A percentile compares a stretch with the other conserved stretches of the same genome.
Conservation (phyloP, 495 filamentous ascomycete species). For the Penicillium subrubescens region DNA sequence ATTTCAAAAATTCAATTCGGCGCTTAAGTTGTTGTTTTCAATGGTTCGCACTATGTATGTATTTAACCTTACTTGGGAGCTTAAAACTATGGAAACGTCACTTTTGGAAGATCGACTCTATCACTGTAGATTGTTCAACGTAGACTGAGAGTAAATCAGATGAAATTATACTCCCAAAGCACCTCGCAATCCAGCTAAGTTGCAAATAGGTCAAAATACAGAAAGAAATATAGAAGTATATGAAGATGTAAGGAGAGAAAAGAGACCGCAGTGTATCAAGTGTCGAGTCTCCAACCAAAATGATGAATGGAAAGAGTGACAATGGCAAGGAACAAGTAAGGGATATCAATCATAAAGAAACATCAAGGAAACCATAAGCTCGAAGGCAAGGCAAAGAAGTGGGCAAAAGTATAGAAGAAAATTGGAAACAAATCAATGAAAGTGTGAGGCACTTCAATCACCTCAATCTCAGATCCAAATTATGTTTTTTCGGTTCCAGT, state of each 20-base stretch:
- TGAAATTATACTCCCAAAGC: background rate
- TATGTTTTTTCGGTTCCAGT: constrained; percentile 41
- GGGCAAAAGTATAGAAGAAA: background rate
- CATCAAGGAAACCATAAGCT: constrained; percentile 11
- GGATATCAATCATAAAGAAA: constrained; percentile 34
- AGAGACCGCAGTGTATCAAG: background rate
- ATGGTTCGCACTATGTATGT: too few relatives aligned
- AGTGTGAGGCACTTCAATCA: background rate
- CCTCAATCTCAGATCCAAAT: constrained; percentile 6
- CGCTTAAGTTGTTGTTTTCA: too few relatives aligned
- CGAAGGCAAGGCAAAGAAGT: constrained; percentile 5
- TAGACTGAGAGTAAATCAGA: background rate
- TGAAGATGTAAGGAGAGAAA: background rate
- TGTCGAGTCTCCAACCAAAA: background rate
- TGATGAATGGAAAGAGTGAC: constrained; percentile 7
- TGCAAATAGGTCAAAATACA: background rate
- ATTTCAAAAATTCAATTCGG: background rate
- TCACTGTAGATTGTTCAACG: background rate
- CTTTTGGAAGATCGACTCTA: background rate
- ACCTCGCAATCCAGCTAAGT: background rate
- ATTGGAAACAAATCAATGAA: background rate
- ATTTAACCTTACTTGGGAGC: background rate
- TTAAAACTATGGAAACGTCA: background rate
- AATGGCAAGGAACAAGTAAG: constrained; percentile 15
- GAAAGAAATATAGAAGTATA: background rate